Percentiles rank a stretch among this genome's conserved stretches.
Evolutionary conservation across 2,329 filamentous ascomycete genomes (phyloP).

Genomic region (Fusarium subglutinans): DNA sequence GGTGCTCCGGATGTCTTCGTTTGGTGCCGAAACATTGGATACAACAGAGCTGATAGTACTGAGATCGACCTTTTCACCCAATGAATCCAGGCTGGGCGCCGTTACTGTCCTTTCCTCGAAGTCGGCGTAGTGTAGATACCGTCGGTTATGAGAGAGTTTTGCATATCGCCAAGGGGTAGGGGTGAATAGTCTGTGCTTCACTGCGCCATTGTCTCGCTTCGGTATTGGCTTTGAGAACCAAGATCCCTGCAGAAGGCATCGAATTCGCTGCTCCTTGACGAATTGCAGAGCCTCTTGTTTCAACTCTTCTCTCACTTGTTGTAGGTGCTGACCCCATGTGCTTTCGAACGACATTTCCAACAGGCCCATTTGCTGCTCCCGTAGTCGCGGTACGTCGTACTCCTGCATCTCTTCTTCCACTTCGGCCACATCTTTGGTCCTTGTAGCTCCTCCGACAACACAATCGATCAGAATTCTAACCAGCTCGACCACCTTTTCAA

Average conservation of each 20-base stretch:
- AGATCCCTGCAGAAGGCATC: constrained; percentile 85
- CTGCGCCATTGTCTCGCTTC: constrained; percentile 49
- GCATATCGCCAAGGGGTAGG: constrained; percentile 81
- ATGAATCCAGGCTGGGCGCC: constrained; percentile 75
- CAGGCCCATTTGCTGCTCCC: constrained; percentile 92
- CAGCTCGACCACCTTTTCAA: constrained; percentile 91
- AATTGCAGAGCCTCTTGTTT: constrained; percentile 93
- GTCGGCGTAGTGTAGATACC: constrained; percentile 89
- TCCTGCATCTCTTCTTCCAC: constrained; percentile 89
- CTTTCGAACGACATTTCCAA: constrained; percentile 92
- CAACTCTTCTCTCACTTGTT: constrained; percentile 89
- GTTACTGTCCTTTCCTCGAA: constrained; percentile 73
- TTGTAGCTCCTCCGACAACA: constrained; percentile 81
- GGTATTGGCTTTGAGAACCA: constrained; percentile 77
- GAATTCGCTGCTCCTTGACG: constrained; percentile 94
- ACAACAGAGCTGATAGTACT: constrained; percentile 90
- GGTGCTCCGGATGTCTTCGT: constrained; percentile 59
- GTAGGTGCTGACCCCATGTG: constrained; percentile 90
- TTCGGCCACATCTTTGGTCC: constrained; percentile 85
- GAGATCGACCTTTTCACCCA: constrained; percentile 87
- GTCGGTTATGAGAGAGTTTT: constrained; percentile 87
- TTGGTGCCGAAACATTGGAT: constrained; percentile 83
- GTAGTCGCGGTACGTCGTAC: constrained; percentile 80
- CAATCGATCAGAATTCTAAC: constrained; percentile 90
- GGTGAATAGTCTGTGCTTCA: constrained; percentile 53